Evolutionary conservation across 208 protist genomes (phyloP), one percentile per base, ranked within the genome.

Genomic region (Leishmania arabica): DNA sequence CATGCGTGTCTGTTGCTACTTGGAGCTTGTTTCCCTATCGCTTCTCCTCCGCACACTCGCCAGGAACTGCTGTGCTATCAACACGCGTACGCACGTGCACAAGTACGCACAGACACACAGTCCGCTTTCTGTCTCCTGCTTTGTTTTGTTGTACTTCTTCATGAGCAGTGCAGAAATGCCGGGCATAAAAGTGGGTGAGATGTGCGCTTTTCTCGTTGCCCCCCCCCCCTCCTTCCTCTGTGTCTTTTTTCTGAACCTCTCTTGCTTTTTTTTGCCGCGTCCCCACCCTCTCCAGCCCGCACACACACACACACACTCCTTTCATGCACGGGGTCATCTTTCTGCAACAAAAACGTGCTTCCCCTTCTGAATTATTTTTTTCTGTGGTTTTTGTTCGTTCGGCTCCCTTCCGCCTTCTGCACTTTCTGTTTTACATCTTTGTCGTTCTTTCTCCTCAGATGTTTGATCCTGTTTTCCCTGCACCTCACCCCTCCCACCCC

Each of bases 61-160:
- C 19, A 21, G 40, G 66, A 45, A 27, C 27, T 3, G 66, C 34
- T 49, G 66, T 64, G 27, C 56, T 40, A 42, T 47, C 21, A 19
- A 27, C 34, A 71, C 27, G 58, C 40, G 40, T 79, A 64, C 60
- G 31, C 64, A 68, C 64, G 11, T 68, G 64, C 64, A 68, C 9
- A 68, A 31, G 1, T 6, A 64, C 27, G 34, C 58, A 64, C 27
- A 42, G 31, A 68, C 64, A 40, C 37, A 51, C 15, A 37, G 27
- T 79, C 53, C 42, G 56, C 31, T 72, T 6, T 60, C 40, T 70
- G n/a, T 45, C 68, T 77, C 40, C 45, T 71, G 76, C 2, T 56
- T 68, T 72, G 45, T 62, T 45, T 54, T 71, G 17, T 54, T 71
- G 31, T 69, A 1, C 13, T 69, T 69, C 34, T 69, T 64, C 58